Percentiles rank a stretch among this genome's conserved stretches.
phyloP scores from a whole-genome alignment of 2,329 filamentous ascomycete species.

The Cladorrhinum sp. region DNA sequence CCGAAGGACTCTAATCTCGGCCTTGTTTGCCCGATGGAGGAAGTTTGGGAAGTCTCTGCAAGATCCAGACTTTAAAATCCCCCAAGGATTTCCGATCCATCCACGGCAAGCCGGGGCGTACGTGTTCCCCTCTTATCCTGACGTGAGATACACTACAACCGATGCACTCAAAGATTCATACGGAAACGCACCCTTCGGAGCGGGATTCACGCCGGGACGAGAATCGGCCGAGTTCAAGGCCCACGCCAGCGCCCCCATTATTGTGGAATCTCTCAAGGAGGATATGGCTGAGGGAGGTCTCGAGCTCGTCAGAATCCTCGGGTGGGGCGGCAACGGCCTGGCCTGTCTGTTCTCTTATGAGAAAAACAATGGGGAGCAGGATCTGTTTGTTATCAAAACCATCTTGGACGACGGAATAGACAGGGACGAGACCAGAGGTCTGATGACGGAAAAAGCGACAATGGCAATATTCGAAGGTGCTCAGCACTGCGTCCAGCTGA shows the following conservation, averaged over 20 bases:
- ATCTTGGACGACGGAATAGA: neutral
- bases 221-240: neutral
- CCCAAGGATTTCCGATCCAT: no score
- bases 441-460: neutral
- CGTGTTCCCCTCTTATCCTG: no score
- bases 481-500: neutral
- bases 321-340: neutral
- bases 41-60: no score
- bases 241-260: neutral
- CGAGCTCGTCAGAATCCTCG: neutral
- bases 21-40: no score
- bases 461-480: neutral
- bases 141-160: neutral
- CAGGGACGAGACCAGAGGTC: neutral
- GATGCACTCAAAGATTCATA: neutral
- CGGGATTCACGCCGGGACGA: neutral
- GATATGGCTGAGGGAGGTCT: neutral
- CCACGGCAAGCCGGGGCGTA: neutral
- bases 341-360: neutral
- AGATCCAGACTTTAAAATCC: no score
- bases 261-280: neutral
- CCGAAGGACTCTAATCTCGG: no score
- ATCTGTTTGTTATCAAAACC: neutral
- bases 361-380: no score
- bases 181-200: neutral